Percentiles rank a stretch among this genome's conserved stretches.
Conservation (phyloP, 352 stramenopile species). For the Phytophthora europaea region DNA sequence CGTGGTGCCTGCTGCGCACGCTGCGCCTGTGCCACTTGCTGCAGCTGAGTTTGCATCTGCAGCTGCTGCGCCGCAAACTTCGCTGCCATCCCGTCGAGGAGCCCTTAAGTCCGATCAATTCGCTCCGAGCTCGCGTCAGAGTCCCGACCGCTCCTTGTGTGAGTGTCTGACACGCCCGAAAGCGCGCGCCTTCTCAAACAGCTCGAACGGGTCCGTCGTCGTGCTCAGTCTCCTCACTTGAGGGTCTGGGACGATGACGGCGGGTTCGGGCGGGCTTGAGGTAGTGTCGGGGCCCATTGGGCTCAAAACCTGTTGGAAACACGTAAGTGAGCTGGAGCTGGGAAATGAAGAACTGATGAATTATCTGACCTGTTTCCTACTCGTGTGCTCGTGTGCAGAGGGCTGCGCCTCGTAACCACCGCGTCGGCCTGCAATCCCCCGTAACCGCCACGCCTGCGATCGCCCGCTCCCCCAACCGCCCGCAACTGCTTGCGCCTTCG, state of each 20-base stretch:
- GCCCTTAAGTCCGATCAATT: neutral
- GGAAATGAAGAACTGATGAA: constrained; percentile 3
- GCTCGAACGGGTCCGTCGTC: neutral
- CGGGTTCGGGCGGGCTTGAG: neutral
- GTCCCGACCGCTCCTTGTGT: neutral
- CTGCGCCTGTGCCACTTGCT: neutral
- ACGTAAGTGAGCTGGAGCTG: neutral
- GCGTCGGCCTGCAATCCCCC: neutral
- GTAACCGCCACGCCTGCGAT: neutral
- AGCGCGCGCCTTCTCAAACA: neutral
- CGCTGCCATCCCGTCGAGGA: neutral
- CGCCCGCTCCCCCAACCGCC: neutral
- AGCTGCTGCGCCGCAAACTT: neutral
- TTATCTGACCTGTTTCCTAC: neutral
- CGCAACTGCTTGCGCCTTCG: neutral
- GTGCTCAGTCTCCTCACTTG: neutral
- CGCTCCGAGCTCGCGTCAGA: neutral
- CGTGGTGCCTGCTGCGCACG: neutral
- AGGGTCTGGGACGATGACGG: neutral
- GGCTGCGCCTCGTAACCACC: neutral
- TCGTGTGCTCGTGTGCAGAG: neutral
- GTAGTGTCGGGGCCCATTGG: neutral
- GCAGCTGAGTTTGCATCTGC: neutral
- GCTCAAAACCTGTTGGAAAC: neutral
- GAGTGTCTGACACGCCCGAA: neutral